phyloP scores from a whole-genome alignment of 2,329 filamentous ascomycete genomes.

The Colletotrichum chrysophilum region DNA sequence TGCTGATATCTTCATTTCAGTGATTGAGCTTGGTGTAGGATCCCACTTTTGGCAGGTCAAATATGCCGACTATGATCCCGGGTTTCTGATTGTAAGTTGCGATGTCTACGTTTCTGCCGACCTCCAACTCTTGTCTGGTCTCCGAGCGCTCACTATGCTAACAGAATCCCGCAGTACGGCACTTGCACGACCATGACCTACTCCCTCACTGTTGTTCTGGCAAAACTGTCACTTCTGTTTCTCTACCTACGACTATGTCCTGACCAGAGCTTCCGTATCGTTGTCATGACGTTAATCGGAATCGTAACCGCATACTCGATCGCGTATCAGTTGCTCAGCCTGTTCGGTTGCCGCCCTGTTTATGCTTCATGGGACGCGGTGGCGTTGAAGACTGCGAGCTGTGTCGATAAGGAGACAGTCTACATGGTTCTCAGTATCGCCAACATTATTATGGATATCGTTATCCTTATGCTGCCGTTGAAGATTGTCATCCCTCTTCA shows the following conservation, averaged over 20 bases:
- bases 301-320: constrained; percentile 34
- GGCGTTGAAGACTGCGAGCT: neutral
- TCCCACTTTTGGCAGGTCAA: neutral
- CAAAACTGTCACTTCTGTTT: constrained; percentile 8
- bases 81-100: neutral
- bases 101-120: neutral
- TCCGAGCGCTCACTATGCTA: neutral
- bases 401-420: neutral
- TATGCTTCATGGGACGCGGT: neutral
- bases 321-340: constrained; percentile 28
- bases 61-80: neutral
- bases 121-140: neutral
- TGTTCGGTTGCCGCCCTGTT: constrained; percentile 20
- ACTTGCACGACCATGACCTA: constrained; percentile 41
- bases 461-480: neutral
- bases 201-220: constrained; percentile 39
- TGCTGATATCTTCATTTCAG: neutral
- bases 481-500: neutral
- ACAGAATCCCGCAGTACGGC: neutral
- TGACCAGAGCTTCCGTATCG: constrained; percentile 30
- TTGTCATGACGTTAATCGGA: constrained; percentile 30
- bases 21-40: neutral
- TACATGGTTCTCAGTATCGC: constrained; percentile 4
- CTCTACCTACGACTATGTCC: constrained; percentile 20
- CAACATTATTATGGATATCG: neutral